Evolutionary conservation across 2,329 filamentous ascomycete genomes (phyloP).

Genomic region (Aspergillus quadricinctus): DNA sequence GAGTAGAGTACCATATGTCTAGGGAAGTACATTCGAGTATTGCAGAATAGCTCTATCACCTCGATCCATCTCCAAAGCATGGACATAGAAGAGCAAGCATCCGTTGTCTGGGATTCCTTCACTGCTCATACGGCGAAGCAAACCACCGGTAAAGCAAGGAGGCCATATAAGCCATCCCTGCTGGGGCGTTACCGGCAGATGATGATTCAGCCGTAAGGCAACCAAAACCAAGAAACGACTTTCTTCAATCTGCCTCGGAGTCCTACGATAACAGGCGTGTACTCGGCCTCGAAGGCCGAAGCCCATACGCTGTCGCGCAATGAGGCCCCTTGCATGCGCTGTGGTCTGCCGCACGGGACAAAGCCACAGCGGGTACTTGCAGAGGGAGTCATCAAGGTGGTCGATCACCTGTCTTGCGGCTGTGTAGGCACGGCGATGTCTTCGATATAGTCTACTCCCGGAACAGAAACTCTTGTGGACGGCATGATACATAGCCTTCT

Average conservation of each 20-base stretch:
- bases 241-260: background rate
- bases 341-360: slow-evolving; percentile 44
- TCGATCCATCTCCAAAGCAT: too few species aligned
- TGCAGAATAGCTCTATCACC: too few species aligned
- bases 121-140: too few species aligned
- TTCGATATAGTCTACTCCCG: slow-evolving; percentile 56
- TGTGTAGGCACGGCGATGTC: slow-evolving; percentile 55
- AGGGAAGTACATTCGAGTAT: too few species aligned
- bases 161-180: too few species aligned
- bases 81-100: too few species aligned
- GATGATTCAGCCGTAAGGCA: too few species aligned
- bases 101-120: too few species aligned
- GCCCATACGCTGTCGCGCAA: slow-evolving; percentile 9
- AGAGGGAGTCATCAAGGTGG: slow-evolving; percentile 45
- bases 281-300: background rate
- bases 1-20: too few species aligned
- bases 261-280: background rate
- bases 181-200: too few species aligned
- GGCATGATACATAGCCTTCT: slow-evolving; percentile 59
- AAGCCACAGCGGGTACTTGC: slow-evolving; percentile 56
- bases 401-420: slow-evolving; percentile 50
- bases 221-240: too few species aligned
- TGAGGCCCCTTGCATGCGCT: slow-evolving; percentile 2
- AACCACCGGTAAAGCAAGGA: too few species aligned
- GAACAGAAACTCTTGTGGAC: slow-evolving; percentile 56